These are phyloP conservation scores for Theobroma grandiflorum DNA, from an alignment of 441 rosid genomes.

Conservation along the genomic window DNA sequence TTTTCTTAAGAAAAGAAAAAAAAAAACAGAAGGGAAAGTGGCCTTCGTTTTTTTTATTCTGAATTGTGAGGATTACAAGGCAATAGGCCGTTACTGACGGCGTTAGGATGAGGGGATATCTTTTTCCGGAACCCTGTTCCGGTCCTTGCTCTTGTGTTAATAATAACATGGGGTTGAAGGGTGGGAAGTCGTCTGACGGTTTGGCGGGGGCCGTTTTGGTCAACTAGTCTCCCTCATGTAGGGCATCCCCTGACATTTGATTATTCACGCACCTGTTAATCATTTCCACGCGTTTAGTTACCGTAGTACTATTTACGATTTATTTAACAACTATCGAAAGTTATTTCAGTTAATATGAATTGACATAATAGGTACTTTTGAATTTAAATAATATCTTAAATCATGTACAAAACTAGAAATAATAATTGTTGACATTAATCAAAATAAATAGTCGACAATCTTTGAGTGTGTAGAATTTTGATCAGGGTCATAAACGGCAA, in stretches of 20 bases:
- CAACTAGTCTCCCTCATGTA: constrained; percentile 39
- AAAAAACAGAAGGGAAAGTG: constrained; percentile 24
- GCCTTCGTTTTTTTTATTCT: constrained; percentile 20
- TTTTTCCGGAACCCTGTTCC: neutral
- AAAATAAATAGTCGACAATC: too few species aligned
- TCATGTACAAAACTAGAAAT: too few species aligned
- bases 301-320: too few species aligned
- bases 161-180: neutral
- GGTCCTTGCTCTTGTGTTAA: neutral
- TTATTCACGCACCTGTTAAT: neutral
- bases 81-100: constrained; percentile 37
- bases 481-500: neutral
- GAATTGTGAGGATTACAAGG: constrained; percentile 13
- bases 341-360: too few species aligned
- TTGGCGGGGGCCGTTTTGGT: constrained; percentile 40
- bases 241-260: constrained; percentile 3
- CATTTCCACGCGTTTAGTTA: neutral
- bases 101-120: constrained; percentile 31
- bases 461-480: neutral
- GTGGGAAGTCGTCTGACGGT: constrained; percentile 4
- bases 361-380: too few species aligned
- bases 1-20: neutral
- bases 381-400: too few species aligned
- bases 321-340: too few species aligned
- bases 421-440: too few species aligned